These are phyloP conservation scores for Debaryomyces subglobosus DNA, from an alignment of 1,139 yeast species.

Conservation along the genomic window DNA sequence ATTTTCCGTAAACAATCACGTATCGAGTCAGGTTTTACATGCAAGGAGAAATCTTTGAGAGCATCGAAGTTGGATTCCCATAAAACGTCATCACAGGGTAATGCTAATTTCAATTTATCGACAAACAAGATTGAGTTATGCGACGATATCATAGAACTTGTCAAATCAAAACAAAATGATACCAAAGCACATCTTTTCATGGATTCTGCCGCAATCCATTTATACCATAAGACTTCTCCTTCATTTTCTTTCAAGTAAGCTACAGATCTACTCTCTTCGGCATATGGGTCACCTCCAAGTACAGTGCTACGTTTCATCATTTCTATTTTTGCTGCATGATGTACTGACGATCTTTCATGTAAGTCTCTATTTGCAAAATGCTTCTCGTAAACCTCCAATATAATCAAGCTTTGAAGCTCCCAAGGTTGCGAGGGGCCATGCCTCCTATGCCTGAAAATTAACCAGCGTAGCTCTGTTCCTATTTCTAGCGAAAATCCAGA, in stretches of 20 bases:
- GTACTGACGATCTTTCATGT: constrained; percentile 68
- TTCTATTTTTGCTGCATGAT: constrained; percentile 70
- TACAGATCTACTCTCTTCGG: constrained; percentile 11
- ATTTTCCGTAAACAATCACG: constrained; percentile 55
- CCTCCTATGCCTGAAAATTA: constrained; percentile 52
- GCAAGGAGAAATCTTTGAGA: constrained; percentile 6
- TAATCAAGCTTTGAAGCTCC: constrained; percentile 58
- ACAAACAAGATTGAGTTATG: constrained; percentile 20
- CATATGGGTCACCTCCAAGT: constrained; percentile 55
- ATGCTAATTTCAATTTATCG: constrained; percentile 21
- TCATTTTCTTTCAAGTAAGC: constrained; percentile 4
- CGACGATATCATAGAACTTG: constrained; percentile 26
- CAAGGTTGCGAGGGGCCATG: constrained; percentile 56
- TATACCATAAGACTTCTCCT: constrained; percentile 12
- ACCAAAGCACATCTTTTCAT: constrained; percentile 24
- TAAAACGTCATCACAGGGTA: constrained; percentile 24
- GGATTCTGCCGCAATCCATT: constrained; percentile 25
- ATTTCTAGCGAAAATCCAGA: constrained; percentile 30
- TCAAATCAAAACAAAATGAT: constrained; percentile 24
- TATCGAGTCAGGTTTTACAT: constrained; percentile 33
- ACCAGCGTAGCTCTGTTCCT: constrained; percentile 62
- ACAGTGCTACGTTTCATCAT: constrained; percentile 64
- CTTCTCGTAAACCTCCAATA: constrained; percentile 61
- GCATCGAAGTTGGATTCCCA: constrained; percentile 18
- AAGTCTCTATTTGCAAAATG: constrained; percentile 40